Base-by-base conservation (phyloP, 495 filamentous ascomycete species). In the Talaromyces adpressus region DNA sequence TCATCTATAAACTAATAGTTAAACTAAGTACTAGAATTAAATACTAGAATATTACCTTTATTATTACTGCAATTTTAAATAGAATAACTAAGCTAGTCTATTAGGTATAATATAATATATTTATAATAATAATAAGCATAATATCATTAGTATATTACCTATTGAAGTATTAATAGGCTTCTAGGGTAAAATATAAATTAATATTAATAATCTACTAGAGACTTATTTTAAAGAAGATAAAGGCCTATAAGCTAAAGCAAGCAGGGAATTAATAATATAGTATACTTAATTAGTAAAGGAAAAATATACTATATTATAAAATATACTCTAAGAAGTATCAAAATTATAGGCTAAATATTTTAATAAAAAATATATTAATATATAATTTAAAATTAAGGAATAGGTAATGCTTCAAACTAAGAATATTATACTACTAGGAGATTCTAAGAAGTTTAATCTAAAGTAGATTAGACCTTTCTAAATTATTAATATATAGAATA, bases 21-120 rank as follows among this genome's bases (percentile, higher is more conserved):
- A 67, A 62, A 70, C 57, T 6, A 62, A 70, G 27, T 3, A 34
- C 4, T 22, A 64, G 51, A 72, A 72, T 41, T 45, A 70, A 45
- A 59, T 47, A 0, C 11, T 73, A 3, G 63, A 73, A 61, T 7
- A 60, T 3, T 73, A 70, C 27, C 30, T 72, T 7, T 36, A 47
- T 27, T 51, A 22, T 2, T 73, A 68, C 49, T 29, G 30, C 7
- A 71, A 71, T 47, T 64, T 65, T 18, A 25, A 65, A 41, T 57
- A 74, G 52, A 34, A 65, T 20, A 66, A 74, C 39, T 71, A 49
- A 63, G 51, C 57, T 47, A 6, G 27, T 14, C 41, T 67, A 6
- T 27, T 73, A 47, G 49, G 39, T 9, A 11, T 72, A 6, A 67
- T 68, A 2, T 18, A 72, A 52, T 62, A 39, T 20, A 12, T 45